Evolutionary conservation across 192 early-diverging fungal genomes (phyloP).

Genomic region (Linnemannia hyalina): DNA sequence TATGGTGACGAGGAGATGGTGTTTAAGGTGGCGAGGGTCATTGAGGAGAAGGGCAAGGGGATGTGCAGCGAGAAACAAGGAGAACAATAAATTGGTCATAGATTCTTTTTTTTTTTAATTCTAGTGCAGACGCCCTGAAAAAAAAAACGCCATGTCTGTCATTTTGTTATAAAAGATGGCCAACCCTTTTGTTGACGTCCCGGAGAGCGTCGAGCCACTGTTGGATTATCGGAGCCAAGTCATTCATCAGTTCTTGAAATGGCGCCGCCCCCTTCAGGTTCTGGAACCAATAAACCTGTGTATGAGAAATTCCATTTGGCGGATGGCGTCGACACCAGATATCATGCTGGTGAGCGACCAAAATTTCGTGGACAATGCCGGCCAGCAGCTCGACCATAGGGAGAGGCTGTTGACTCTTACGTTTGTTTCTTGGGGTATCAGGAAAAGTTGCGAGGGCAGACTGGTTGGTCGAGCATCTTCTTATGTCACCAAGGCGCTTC

Average conservation of each 20-base stretch:
- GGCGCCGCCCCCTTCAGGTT: neutral
- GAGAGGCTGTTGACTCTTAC: neutral
- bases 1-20: slow-evolving; percentile 83
- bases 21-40: slow-evolving; percentile 61
- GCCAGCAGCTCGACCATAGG: neutral
- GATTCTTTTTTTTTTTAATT: neutral
- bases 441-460: neutral
- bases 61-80: neutral
- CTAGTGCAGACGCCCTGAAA: neutral
- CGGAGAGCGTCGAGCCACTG: neutral
- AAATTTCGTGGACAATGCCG: neutral
- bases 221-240: neutral
- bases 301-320: neutral
- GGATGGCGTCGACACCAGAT: neutral
- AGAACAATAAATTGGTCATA: neutral
- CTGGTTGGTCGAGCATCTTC: neutral
- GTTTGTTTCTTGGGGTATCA: neutral
- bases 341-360: neutral
- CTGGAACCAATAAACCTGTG: neutral
- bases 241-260: neutral
- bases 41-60: slow-evolving; percentile 43
- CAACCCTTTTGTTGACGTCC: neutral
- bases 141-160: neutral
- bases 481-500: neutral
- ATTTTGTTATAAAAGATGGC: neutral